Conservation (phyloP, 2,329 filamentous ascomycete species). For the Aspergillus pseudoglaucus region DNA sequence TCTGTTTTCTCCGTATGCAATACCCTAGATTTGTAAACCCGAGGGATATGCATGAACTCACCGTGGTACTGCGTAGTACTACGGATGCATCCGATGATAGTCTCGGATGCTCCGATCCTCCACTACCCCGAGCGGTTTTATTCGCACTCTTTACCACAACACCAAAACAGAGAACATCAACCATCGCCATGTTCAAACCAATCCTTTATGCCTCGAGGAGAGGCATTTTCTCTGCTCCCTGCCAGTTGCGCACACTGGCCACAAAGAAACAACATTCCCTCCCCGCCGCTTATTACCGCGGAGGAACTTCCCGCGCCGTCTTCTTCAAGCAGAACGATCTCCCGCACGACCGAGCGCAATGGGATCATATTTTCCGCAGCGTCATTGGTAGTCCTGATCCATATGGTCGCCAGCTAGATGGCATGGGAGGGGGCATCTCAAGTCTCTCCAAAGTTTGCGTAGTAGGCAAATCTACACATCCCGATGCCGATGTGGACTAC, state of each 20-base stretch:
- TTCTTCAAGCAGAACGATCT: slow-evolving; percentile 52
- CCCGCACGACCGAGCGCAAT: slow-evolving; percentile 40
- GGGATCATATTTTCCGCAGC: slow-evolving; percentile 51
- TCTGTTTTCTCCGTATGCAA: too few species aligned
- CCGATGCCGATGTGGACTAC: slow-evolving; percentile 58
- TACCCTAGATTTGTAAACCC: too few species aligned
- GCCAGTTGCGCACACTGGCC: neutral
- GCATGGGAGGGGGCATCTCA: slow-evolving; percentile 63
- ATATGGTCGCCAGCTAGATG: slow-evolving; percentile 63
- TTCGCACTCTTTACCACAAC: neutral
- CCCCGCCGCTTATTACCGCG: slow-evolving; percentile 57
- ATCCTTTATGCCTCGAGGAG: neutral
- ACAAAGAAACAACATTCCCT: slow-evolving; percentile 28
- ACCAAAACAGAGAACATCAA: neutral
- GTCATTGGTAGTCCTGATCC: slow-evolving; percentile 61
- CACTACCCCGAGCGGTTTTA: neutral
- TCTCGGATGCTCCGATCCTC: neutral
- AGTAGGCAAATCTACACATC: slow-evolving; percentile 46
- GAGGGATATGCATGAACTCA: too few species aligned
- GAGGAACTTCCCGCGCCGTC: slow-evolving; percentile 63
- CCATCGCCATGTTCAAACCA: neutral
- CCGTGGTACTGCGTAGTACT: neutral
- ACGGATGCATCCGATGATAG: neutral
- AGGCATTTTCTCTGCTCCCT: neutral
- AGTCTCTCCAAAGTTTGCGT: slow-evolving; percentile 67